Percentiles rank a stretch among this genome's conserved stretches.
These are phyloP conservation scores for Paramyrothecium sp. DNA, from an alignment of 2,329 filamentous ascomycete species.

Conservation along the genomic window DNA sequence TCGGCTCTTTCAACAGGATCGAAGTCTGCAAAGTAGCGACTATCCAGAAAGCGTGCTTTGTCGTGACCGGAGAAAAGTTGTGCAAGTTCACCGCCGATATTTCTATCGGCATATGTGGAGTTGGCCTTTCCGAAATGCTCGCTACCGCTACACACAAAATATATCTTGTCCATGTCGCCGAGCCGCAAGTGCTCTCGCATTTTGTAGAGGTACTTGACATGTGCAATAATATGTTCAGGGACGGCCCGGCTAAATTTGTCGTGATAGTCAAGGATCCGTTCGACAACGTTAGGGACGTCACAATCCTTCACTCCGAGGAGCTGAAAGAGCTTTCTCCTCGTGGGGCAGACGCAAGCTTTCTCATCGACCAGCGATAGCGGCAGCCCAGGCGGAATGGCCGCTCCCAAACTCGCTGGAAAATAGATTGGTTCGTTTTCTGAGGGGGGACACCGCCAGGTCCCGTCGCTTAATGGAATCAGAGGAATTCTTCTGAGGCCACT, in stretches of 20 bases:
- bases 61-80: not conserved
- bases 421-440: not conserved
- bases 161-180: not conserved
- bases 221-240: not conserved
- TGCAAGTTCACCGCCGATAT: not conserved
- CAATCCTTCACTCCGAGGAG: not conserved
- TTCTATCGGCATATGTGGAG: not conserved
- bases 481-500: not conserved
- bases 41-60: not conserved
- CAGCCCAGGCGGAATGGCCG: not conserved
- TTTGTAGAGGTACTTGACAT: not conserved
- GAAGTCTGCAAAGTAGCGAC: not conserved
- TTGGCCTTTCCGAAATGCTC: not conserved
- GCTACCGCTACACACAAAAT: not conserved
- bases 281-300: not conserved
- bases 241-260: not conserved
- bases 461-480: not conserved
- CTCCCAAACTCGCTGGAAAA: not conserved
- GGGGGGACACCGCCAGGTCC: not conserved
- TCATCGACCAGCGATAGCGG: not conserved
- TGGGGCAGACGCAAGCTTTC: not conserved
- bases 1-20: not conserved
- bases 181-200: not conserved
- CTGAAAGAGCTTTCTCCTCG: not conserved
- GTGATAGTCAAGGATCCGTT: not conserved